phyloP scores from a whole-genome alignment of 441 rosid species.

The Omphalea diandra region DNA sequence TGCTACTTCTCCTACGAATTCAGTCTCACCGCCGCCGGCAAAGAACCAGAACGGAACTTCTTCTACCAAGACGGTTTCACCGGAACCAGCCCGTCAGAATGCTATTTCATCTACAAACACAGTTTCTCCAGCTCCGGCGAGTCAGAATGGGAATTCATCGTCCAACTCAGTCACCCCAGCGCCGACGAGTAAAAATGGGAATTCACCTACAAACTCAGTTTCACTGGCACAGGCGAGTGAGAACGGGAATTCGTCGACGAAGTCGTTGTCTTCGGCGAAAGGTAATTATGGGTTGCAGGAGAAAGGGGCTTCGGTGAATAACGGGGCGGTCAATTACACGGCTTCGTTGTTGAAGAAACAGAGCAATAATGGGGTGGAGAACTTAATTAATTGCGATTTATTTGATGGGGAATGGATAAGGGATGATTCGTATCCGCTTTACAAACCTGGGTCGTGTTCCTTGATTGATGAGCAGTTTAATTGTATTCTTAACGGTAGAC shows the following conservation, averaged over 20 bases:
- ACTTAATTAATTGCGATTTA: constrained; percentile 57
- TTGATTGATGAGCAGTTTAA: constrained; percentile 77
- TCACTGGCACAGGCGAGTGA: background rate
- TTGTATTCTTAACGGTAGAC: constrained; percentile 77
- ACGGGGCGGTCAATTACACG: constrained; percentile 35
- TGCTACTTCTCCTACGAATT: no score
- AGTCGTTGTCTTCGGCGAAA: constrained; percentile 24
- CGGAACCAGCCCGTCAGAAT: constrained; percentile 4
- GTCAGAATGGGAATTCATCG: constrained; percentile 2
- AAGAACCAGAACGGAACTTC: no score
- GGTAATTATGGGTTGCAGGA: constrained; percentile 21
- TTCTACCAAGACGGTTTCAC: no score
- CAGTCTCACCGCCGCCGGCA: no score
- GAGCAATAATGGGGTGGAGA: constrained; percentile 34
- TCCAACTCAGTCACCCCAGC: background rate
- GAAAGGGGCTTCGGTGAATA: constrained; percentile 20
- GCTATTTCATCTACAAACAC: background rate
- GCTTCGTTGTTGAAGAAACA: constrained; percentile 34
- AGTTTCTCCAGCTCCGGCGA: background rate
- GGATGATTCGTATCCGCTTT: constrained; percentile 88
- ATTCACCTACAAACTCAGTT: background rate
- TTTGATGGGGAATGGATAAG: constrained; percentile 81
- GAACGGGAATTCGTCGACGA: constrained; percentile 17
- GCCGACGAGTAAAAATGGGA: constrained; percentile 6
- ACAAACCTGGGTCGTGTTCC: constrained; percentile 80